These are phyloP conservation scores for Fonsecaea erecta DNA, from an alignment of 2,329 filamentous ascomycete genomes.

Conservation along the genomic window DNA sequence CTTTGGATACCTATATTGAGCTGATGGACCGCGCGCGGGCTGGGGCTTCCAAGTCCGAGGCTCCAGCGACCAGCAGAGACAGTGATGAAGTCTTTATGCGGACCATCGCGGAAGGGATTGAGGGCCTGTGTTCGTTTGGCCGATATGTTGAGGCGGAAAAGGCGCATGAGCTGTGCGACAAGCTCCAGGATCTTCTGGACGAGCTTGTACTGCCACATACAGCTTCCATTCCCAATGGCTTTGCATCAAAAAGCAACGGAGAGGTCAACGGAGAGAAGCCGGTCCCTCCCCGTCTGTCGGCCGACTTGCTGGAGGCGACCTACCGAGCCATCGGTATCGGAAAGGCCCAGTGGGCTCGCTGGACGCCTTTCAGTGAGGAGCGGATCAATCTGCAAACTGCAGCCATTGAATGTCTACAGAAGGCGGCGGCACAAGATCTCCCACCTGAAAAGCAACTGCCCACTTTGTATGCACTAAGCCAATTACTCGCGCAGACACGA, in stretches of 20 bases:
- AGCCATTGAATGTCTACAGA: constrained; percentile 76
- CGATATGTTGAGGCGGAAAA: constrained; percentile 75
- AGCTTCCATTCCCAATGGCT: constrained; percentile 30
- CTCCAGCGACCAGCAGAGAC: constrained; percentile 69
- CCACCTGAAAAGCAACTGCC: constrained; percentile 71
- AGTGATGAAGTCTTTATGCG: constrained; percentile 75
- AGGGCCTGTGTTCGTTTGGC: constrained; percentile 81
- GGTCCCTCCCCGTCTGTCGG: constrained; percentile 6
- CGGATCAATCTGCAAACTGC: constrained; percentile 75
- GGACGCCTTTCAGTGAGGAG: constrained; percentile 74
- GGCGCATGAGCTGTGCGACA: constrained; percentile 70
- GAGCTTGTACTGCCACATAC: constrained; percentile 54
- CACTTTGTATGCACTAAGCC: constrained; percentile 76
- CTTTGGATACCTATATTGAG: constrained; percentile 89
- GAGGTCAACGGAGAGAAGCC: constrained; percentile 14
- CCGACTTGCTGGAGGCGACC: constrained; percentile 33
- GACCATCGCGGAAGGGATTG: constrained; percentile 79
- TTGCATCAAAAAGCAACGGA: constrained; percentile 17
- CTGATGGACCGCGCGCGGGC: constrained; percentile 85
- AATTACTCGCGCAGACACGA: constrained; percentile 86
- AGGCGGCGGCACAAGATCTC: constrained; percentile 70
- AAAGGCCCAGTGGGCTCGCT: constrained; percentile 82
- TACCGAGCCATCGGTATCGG: constrained; percentile 78
- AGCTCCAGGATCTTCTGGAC: constrained; percentile 76
- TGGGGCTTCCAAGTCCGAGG: constrained; percentile 69